Evolutionary conservation across 768 basidiomycete species (phyloP).

Genomic region (Amanita muscaria): DNA sequence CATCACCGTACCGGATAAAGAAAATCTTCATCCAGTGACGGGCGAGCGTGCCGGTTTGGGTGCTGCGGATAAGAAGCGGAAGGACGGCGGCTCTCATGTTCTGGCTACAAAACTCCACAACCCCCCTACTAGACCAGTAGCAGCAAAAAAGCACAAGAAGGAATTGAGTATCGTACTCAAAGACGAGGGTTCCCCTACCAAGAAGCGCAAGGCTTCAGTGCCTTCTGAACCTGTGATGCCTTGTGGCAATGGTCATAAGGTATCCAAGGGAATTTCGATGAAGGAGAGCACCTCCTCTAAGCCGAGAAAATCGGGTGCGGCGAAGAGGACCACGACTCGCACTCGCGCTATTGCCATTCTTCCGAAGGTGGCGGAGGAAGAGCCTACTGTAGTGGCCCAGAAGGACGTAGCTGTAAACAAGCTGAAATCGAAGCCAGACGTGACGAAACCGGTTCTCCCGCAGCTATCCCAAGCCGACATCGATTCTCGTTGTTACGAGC

Average conservation of each 20-base stretch:
- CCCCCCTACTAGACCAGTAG: constrained; percentile 15
- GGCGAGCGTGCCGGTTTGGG: constrained; percentile 47
- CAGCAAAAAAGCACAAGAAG: constrained; percentile 36
- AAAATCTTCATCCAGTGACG: constrained; percentile 70
- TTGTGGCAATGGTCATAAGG: background rate
- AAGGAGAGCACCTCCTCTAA: constrained; percentile 27
- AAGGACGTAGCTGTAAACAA: background rate
- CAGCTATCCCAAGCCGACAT: constrained; percentile 43
- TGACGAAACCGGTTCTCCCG: background rate
- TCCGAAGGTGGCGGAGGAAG: constrained; percentile 38
- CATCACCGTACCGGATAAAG: constrained; percentile 50
- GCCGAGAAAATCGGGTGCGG: constrained; percentile 28
- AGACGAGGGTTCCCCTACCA: constrained; percentile 36
- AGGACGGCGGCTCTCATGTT: constrained; percentile 36
- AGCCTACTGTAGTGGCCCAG: constrained; percentile 10
- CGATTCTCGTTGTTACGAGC: constrained; percentile 70
- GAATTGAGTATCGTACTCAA: constrained; percentile 22
- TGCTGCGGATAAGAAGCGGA: constrained; percentile 49
- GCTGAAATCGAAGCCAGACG: background rate
- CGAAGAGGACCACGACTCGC: constrained; percentile 17
- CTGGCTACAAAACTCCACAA: constrained; percentile 44
- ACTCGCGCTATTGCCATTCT: constrained; percentile 47
- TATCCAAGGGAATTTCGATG: constrained; percentile 4
- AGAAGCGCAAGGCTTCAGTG: constrained; percentile 52
- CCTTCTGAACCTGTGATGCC: constrained; percentile 14